These are phyloP conservation scores for Pseudonitzschia multistriata DNA, from an alignment of 108 stramenopile species.

Conservation along the genomic window DNA sequence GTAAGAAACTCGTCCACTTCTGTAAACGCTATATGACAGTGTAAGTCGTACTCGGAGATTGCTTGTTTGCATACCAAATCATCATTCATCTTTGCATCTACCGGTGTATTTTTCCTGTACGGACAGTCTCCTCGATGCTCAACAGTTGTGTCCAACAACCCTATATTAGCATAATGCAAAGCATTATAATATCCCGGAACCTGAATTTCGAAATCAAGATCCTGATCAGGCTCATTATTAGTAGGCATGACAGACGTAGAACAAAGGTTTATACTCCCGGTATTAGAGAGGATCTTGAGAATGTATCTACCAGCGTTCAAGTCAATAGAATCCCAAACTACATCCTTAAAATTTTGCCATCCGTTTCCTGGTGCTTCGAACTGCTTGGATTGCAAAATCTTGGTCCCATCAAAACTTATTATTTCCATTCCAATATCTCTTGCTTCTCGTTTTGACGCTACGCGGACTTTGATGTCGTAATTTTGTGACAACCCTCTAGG, in stretches of 20 bases:
- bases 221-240: background rate
- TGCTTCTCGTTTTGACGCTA: slow-evolving; percentile 3
- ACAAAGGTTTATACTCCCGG: slow-evolving; percentile 7
- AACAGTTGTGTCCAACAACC: background rate
- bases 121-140: slow-evolving; percentile 5
- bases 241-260: background rate
- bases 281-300: slow-evolving; percentile 7
- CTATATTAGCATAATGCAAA: slow-evolving; percentile 1
- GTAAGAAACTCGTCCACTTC: background rate
- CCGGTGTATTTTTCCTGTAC: slow-evolving; percentile 1
- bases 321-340: slow-evolving; percentile 10
- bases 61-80: slow-evolving; percentile 16
- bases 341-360: slow-evolving; percentile 3
- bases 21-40: slow-evolving; percentile 12
- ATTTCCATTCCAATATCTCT: background rate
- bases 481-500: background rate
- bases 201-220: background rate
- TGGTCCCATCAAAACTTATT: background rate
- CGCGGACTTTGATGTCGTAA: slow-evolving; percentile 10
- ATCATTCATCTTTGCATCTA: slow-evolving; percentile 1
- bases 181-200: slow-evolving; percentile 16
- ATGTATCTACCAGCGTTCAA: background rate
- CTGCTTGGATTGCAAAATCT: background rate
- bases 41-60: slow-evolving; percentile 1
- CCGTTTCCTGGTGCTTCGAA: slow-evolving; percentile 1